phyloP scores from a whole-genome alignment of 176 grass and related monocot species.

The Juncus effusus region DNA sequence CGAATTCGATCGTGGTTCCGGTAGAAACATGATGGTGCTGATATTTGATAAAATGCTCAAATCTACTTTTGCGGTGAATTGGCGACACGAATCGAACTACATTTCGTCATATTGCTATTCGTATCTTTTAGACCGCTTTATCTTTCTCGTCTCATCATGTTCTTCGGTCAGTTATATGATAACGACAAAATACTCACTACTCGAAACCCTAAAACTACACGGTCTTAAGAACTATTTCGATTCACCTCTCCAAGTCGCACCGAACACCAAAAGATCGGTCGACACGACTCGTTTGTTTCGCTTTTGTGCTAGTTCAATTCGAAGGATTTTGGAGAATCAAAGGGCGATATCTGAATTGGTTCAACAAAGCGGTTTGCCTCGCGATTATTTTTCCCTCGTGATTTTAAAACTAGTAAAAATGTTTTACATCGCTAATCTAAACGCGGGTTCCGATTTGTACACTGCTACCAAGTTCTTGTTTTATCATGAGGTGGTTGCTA shows the following conservation, averaged over 20 bases:
- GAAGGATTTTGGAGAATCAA: slow-evolving; percentile 22
- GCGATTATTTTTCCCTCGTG: slow-evolving; percentile 8
- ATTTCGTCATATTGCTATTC: slow-evolving; percentile 51
- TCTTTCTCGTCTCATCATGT: slow-evolving; percentile 40
- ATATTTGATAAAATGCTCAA: slow-evolving; percentile 43
- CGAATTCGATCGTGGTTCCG: slow-evolving; percentile 39
- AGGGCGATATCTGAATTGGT: slow-evolving; percentile 26
- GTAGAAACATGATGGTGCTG: slow-evolving; percentile 24
- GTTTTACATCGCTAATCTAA: slow-evolving; percentile 40
- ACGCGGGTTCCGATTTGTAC: slow-evolving; percentile 11
- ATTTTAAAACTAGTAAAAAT: slow-evolving; percentile 45
- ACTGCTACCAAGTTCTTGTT: slow-evolving; percentile 29
- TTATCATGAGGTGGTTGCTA: not conserved
- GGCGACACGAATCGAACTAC: slow-evolving; percentile 35
- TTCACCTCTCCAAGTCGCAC: slow-evolving; percentile 31
- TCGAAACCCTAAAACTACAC: slow-evolving; percentile 44
- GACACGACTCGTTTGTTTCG: not conserved
- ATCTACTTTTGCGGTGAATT: slow-evolving; percentile 24
- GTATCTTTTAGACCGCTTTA: slow-evolving; percentile 56
- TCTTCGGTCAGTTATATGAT: slow-evolving; percentile 25
- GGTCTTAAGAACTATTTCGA: slow-evolving; percentile 40
- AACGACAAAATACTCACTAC: slow-evolving; percentile 48
- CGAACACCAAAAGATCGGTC: not conserved
- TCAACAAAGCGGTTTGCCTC: slow-evolving; percentile 14
- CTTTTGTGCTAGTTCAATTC: slow-evolving; percentile 27